These are phyloP conservation scores for Salicornia ramosissima DNA, from an alignment of 148 eudicot genomes.

Conservation along the genomic window DNA sequence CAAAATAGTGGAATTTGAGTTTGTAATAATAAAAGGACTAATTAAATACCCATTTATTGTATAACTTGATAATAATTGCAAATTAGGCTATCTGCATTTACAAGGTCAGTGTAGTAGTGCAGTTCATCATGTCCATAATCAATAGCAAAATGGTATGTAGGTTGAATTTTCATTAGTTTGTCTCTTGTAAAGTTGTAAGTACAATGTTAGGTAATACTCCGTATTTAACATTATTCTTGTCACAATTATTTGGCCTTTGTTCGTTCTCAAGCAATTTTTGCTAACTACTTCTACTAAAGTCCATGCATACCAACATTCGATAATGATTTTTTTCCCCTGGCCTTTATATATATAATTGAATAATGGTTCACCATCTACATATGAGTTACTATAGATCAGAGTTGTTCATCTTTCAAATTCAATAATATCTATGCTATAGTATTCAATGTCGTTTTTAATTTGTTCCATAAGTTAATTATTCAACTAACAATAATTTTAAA, in stretches of 20 bases:
- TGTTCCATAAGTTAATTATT: too few relatives aligned
- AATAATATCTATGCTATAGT: too few relatives aligned
- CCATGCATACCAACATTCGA: background rate
- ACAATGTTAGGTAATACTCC: conserved; percentile 13
- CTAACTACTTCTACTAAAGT: too few relatives aligned
- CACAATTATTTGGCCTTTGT: background rate
- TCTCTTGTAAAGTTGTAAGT: background rate
- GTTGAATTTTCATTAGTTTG: background rate
- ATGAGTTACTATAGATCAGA: too few relatives aligned
- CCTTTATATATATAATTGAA: too few relatives aligned
- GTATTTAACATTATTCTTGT: background rate
- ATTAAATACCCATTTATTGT: background rate
- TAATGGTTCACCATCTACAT: background rate
- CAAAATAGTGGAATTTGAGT: conserved; percentile 8
- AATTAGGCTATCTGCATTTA: background rate
- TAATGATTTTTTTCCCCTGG: too few relatives aligned
- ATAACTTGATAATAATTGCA: background rate
- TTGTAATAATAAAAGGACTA: too few relatives aligned
- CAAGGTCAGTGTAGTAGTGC: background rate
- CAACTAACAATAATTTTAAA: too few relatives aligned
- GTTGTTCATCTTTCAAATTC: conserved; percentile 15
- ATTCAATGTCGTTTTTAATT: too few relatives aligned
- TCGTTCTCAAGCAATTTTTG: too few relatives aligned
- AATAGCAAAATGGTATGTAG: background rate
- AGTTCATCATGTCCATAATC: background rate